Base-by-base conservation (phyloP, 2,329 filamentous ascomycete species). In the Nannizziopsis arthrosporioides region DNA sequence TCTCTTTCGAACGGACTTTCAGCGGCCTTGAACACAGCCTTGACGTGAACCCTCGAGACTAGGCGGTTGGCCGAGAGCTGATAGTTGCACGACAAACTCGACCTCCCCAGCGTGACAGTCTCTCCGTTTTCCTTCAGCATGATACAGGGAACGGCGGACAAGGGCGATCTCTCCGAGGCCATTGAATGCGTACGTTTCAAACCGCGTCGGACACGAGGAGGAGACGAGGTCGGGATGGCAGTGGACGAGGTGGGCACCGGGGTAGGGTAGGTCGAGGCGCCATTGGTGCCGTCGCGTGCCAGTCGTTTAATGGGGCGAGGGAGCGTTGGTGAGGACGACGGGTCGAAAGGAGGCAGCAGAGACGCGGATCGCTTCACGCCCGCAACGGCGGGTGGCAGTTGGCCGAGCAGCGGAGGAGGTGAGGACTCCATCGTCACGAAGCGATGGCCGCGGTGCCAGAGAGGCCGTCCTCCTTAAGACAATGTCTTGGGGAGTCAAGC, bases 221-320 rank as follows among this genome's bases (percentile, higher is more conserved):
- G 89, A 48, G 89, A 94, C 42, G 87, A 93, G 34, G 85, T 87
- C 56, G 94, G 73, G 58, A 95, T 86, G 59, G 85, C 86, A 40
- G 90, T 94, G 56, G 87, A 94, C 2, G 92, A 96, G 3, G 90
- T 95, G 15, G 90, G 89, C 52, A 94, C 77, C 1, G 92, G 92
- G 2, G 92, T 96, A 37, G 92, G 92, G 69, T 96, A 96, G 61
- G 83, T 87, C 56, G 65, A 64, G 48, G 61, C 55, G 47, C 67
- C 61, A 30, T 63, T 61, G 50, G 65, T 61, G 37, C 65, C 63
- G 56, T 69, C 68, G 59, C 68, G 66, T 59, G 66, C 65, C 53
- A 69, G 56, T 56, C 70, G 68, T 61, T 73, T 73, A 43, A 65
- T 59, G 3, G 69, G 67, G 49, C 70, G 66, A 58, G 71, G 70